phyloP scores from a whole-genome alignment of 192 early-diverging fungal genomes.

The Allomyces arbusculus region DNA sequence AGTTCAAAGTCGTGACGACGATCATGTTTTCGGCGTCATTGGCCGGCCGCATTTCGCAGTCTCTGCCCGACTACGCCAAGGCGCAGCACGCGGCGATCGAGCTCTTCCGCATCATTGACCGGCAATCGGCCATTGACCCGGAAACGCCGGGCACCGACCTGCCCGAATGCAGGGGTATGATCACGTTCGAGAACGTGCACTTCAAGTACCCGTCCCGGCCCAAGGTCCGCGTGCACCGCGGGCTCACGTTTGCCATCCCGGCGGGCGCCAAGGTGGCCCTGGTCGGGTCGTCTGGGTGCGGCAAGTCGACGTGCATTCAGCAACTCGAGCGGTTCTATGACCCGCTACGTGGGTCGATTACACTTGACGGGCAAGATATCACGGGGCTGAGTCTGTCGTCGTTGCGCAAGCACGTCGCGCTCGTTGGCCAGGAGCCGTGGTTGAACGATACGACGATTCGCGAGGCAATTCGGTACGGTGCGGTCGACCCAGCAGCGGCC shows the following conservation, averaged over 20 bases:
- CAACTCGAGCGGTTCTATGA: conserved; percentile 15
- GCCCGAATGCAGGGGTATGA: conserved; percentile 7
- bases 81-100: not conserved
- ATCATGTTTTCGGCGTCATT: not conserved
- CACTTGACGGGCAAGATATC: not conserved
- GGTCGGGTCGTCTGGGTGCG: conserved; percentile 1
- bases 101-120: not conserved
- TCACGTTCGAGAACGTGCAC: not conserved
- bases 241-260: not conserved
- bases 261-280: conserved; percentile 1
- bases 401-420: conserved; percentile 4
- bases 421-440: conserved; percentile 6
- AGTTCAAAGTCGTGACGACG: not conserved
- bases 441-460: conserved; percentile 12
- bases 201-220: conserved; percentile 6
- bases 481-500: conserved; percentile 18
- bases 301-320: conserved; percentile 14
- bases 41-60: not conserved
- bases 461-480: conserved; percentile 14
- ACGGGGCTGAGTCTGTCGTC: not conserved
- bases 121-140: not conserved
- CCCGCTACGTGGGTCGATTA: not conserved
- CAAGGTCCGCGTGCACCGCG: not conserved
- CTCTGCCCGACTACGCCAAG: not conserved
- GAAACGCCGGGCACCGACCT: not conserved